Evolutionary conservation across 2,329 filamentous ascomycete genomes (phyloP).

Genomic region (Alternaria sp.): DNA sequence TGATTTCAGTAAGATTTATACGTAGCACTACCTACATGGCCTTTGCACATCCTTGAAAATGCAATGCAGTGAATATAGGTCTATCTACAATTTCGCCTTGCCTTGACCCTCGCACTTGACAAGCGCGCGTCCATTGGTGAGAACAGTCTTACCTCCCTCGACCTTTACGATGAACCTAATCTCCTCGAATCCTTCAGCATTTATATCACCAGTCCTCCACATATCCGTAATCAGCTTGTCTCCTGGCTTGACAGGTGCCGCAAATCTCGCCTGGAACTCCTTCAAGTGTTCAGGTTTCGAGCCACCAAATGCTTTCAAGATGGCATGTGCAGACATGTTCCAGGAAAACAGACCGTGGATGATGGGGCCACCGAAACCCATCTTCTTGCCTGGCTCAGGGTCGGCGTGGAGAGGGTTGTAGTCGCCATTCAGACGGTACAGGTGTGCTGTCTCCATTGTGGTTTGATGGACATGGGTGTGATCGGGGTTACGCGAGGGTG

Average conservation of each 20-base stretch:
- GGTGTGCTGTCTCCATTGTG: slow-evolving; percentile 71
- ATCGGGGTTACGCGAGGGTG: slow-evolving; percentile 77
- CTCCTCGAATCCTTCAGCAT: slow-evolving; percentile 76
- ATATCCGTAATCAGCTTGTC: slow-evolving; percentile 83
- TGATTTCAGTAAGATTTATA: no score
- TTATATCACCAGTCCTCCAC: slow-evolving; percentile 77
- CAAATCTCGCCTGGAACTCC: slow-evolving; percentile 90
- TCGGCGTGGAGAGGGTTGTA: slow-evolving; percentile 94
- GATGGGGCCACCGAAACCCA: slow-evolving; percentile 90
- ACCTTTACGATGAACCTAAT: slow-evolving; percentile 81
- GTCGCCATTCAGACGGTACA: slow-evolving; percentile 80
- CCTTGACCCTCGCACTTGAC: slow-evolving; percentile 69
- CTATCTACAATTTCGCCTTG: slow-evolving; percentile 50
- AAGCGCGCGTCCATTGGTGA: slow-evolving; percentile 86
- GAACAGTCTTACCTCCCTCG: slow-evolving; percentile 80
- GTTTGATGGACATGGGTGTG: slow-evolving; percentile 75
- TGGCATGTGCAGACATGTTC: slow-evolving; percentile 78
- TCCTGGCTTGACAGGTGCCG: slow-evolving; percentile 82
- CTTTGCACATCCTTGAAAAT: neutral
- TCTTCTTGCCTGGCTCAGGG: slow-evolving; percentile 83
- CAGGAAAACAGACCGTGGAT: slow-evolving; percentile 90
- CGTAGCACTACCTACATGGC: neutral
- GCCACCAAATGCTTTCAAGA: slow-evolving; percentile 77
- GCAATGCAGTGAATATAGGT: neutral
- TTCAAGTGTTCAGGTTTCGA: slow-evolving; percentile 82